Percentiles rank a stretch among this genome's conserved stretches.
Conservation (phyloP, 768 basidiomycete species). For the Collybiopsis luxurians region DNA sequence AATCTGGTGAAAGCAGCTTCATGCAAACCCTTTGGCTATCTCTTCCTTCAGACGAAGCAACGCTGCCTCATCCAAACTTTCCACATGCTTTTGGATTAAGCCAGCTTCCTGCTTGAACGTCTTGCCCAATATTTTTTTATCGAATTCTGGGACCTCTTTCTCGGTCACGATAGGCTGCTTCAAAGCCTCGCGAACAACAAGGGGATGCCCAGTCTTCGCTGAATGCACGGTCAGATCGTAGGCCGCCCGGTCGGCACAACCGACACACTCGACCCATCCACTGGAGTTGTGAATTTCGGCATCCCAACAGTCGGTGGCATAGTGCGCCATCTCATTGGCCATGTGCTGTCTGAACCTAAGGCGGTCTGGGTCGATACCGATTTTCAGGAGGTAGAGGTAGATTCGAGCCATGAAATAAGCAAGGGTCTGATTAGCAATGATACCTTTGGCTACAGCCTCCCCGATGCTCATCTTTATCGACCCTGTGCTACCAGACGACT, state of each 20-base stretch:
- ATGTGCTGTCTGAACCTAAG: conserved; percentile 97
- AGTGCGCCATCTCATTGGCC: conserved; percentile 99
- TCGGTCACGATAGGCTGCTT: conserved; percentile 85
- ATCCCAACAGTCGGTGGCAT: conserved; percentile 99
- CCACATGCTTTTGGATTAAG: conserved; percentile 58
- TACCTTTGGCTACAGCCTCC: conserved; percentile 81
- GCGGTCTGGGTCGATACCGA: conserved; percentile 82
- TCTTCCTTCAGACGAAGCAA: conserved; percentile 67
- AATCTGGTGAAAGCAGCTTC: background rate
- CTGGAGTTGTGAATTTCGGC: conserved; percentile 92
- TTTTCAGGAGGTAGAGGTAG: conserved; percentile 82
- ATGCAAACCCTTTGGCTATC: conserved; percentile 67
- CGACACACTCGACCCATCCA: conserved; percentile 98
- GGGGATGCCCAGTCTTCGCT: conserved; percentile 75
- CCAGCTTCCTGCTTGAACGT: conserved; percentile 84
- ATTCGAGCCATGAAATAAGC: conserved; percentile 97
- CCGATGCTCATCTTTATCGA: conserved; percentile 72
- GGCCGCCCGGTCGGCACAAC: conserved; percentile 96
- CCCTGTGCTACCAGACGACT: conserved; percentile 68
- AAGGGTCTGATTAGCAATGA: conserved; percentile 95
- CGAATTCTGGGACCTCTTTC: conserved; percentile 73
- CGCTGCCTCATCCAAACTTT: conserved; percentile 61
- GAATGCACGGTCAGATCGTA: conserved; percentile 94
- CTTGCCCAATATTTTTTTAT: conserved; percentile 89
- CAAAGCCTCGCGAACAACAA: conserved; percentile 84